Evolutionary conservation across 805 yeast genomes (phyloP).

Genomic region (Zygosaccharomyces gambellarensis): DNA sequence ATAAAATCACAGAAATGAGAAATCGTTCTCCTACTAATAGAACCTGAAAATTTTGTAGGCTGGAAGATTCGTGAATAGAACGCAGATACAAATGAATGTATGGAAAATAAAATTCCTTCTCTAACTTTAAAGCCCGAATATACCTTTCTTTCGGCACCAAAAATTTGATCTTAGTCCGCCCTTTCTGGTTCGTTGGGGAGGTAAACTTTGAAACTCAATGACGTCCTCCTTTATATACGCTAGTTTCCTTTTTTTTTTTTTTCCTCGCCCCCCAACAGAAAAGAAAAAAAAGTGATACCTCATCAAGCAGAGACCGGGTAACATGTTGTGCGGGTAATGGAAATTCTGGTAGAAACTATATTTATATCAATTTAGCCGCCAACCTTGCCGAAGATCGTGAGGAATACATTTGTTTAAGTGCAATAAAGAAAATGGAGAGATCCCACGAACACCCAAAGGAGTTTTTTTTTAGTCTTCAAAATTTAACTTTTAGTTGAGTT

Average conservation of each 20-base stretch:
- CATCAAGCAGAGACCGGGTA: background rate
- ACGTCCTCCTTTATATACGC: constrained; percentile 2
- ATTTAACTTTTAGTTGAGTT: too few species aligned
- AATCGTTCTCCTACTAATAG: background rate
- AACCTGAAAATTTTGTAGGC: background rate
- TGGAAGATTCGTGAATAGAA: background rate
- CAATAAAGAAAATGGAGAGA: too few species aligned
- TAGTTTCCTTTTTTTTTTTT: constrained; percentile 1
- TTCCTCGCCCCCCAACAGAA: constrained; percentile 2
- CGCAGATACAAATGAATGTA: background rate
- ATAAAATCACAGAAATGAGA: background rate
- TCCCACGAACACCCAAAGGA: too few species aligned
- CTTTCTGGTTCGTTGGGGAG: background rate
- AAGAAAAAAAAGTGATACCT: constrained; percentile 2
- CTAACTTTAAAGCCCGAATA: background rate
- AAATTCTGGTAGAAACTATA: background rate
- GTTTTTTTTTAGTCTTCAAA: too few species aligned
- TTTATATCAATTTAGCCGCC: background rate
- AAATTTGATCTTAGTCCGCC: background rate
- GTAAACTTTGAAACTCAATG: background rate
- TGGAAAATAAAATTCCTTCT: background rate
- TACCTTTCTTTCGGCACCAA: background rate
- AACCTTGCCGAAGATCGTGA: background rate
- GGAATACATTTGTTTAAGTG: too few species aligned
- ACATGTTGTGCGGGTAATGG: background rate